Evolutionary conservation across 768 basidiomycete genomes (phyloP).

Genomic region (Agrocybe chaxingu): DNA sequence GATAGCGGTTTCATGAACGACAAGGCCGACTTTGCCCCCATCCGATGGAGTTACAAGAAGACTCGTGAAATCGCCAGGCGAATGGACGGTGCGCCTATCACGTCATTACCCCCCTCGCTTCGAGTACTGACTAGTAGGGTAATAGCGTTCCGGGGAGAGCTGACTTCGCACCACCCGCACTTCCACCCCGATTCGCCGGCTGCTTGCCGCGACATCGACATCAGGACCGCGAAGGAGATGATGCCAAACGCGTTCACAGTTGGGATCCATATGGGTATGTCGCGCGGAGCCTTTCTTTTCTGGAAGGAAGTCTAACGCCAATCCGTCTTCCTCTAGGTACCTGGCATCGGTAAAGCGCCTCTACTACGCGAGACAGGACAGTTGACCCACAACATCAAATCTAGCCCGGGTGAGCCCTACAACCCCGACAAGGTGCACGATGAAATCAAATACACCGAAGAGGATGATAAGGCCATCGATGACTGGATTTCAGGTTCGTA

Average conservation of each 20-base stretch:
- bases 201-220: conserved; percentile 59
- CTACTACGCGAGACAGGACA: not conserved
- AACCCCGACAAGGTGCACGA: conserved; percentile 56
- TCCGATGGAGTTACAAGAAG: conserved; percentile 78
- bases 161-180: conserved; percentile 70
- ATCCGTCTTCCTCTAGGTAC: conserved; percentile 30
- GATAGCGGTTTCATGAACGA: conserved; percentile 80
- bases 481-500: conserved; percentile 55
- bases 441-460: conserved; percentile 61
- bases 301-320: not conserved
- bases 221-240: conserved; percentile 61
- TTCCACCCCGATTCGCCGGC: conserved; percentile 71
- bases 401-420: conserved; percentile 48
- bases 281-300: not conserved
- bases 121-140: not conserved
- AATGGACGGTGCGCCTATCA: conserved; percentile 53
- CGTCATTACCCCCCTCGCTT: not conserved
- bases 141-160: conserved; percentile 66
- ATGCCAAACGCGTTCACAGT: conserved; percentile 60
- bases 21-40: conserved; percentile 74
- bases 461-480: conserved; percentile 72
- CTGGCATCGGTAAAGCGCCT: conserved; percentile 43
- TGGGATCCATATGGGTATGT: conserved; percentile 67
- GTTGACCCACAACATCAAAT: not conserved
- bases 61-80: conserved; percentile 68